Evolutionary conservation across 352 stramenopile species (phyloP).

Genomic region (Pythium grandisporangium): DNA sequence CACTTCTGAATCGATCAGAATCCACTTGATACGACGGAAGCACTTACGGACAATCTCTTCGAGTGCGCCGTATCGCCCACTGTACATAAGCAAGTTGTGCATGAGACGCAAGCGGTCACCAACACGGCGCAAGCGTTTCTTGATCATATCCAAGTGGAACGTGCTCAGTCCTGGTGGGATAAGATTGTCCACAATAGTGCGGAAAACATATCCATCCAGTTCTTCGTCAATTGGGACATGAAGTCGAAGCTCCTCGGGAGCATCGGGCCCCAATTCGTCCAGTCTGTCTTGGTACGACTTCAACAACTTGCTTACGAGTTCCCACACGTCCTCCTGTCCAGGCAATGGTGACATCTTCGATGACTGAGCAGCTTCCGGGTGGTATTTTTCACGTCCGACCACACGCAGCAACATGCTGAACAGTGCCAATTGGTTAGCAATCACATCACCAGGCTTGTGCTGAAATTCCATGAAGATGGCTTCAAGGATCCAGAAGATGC

Average conservation of each 20-base stretch:
- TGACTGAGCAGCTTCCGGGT: slow-evolving; percentile 58
- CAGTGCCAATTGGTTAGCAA: slow-evolving; percentile 66
- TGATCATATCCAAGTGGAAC: slow-evolving; percentile 82
- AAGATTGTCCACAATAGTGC: slow-evolving; percentile 81
- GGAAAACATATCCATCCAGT: slow-evolving; percentile 83
- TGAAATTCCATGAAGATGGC: slow-evolving; percentile 78
- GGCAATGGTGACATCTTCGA: slow-evolving; percentile 47
- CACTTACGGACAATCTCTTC: slow-evolving; percentile 88
- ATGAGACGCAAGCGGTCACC: slow-evolving; percentile 81
- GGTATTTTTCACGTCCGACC: slow-evolving; percentile 67
- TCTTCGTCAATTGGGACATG: slow-evolving; percentile 57
- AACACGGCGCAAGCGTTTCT: slow-evolving; percentile 81
- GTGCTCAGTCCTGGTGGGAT: slow-evolving; percentile 72
- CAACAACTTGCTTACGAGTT: slow-evolving; percentile 54
- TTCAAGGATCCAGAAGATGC: slow-evolving; percentile 77
- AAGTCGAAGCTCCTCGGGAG: slow-evolving; percentile 53
- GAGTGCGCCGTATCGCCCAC: slow-evolving; percentile 67
- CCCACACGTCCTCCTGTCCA: slow-evolving; percentile 69
- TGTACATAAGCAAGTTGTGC: slow-evolving; percentile 88
- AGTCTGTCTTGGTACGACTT: slow-evolving; percentile 67
- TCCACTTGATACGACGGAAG: slow-evolving; percentile 90
- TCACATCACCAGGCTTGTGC: slow-evolving; percentile 78
- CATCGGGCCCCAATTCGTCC: slow-evolving; percentile 52
- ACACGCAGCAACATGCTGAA: slow-evolving; percentile 86
- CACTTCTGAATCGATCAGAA: slow-evolving; percentile 86